Evolutionary conservation across 2,329 filamentous ascomycete species (phyloP).

Genomic region (Cadophora sp.): DNA sequence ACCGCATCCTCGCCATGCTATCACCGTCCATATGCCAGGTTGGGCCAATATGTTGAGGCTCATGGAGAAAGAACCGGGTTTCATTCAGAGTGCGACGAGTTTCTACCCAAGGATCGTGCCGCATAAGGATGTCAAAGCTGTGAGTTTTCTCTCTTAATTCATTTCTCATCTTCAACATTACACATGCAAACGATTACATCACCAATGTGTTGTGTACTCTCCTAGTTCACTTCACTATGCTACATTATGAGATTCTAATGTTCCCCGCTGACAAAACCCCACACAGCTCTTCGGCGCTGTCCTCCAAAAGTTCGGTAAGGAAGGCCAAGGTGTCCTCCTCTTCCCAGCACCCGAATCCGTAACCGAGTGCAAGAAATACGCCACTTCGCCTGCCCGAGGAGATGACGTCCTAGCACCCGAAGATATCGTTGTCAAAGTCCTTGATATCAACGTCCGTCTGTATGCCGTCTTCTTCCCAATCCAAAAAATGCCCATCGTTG

Average conservation of each 20-base stretch:
- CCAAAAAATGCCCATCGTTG: slow-evolving; percentile 47
- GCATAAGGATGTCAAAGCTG: slow-evolving; percentile 37
- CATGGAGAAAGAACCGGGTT: slow-evolving; percentile 28
- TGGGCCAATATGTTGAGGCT: slow-evolving; percentile 34
- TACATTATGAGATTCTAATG: not conserved
- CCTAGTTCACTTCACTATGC: not conserved
- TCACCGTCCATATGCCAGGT: slow-evolving; percentile 38
- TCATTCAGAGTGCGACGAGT: slow-evolving; percentile 33
- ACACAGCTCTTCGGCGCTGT: slow-evolving; percentile 23
- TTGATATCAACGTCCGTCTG: slow-evolving; percentile 45
- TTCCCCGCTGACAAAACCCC: slow-evolving; percentile 16
- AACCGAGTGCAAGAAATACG: slow-evolving; percentile 33
- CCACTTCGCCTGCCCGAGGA: slow-evolving; percentile 24
- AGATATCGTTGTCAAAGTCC: slow-evolving; percentile 30
- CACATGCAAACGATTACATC: not conserved
- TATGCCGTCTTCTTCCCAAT: slow-evolving; percentile 53
- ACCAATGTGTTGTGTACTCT: not conserved
- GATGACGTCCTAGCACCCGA: slow-evolving; percentile 24
- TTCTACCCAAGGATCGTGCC: slow-evolving; percentile 38
- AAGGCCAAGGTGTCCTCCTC: slow-evolving; percentile 28
- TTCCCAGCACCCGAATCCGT: slow-evolving; percentile 32
- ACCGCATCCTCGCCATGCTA: slow-evolving; percentile 37
- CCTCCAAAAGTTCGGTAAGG: slow-evolving; percentile 18
- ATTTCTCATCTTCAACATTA: not conserved
- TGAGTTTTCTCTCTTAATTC: slow-evolving; percentile 20